These are phyloP conservation scores for Fusarium agapanthi DNA, from an alignment of 2,329 filamentous ascomycete genomes.

Conservation along the genomic window DNA sequence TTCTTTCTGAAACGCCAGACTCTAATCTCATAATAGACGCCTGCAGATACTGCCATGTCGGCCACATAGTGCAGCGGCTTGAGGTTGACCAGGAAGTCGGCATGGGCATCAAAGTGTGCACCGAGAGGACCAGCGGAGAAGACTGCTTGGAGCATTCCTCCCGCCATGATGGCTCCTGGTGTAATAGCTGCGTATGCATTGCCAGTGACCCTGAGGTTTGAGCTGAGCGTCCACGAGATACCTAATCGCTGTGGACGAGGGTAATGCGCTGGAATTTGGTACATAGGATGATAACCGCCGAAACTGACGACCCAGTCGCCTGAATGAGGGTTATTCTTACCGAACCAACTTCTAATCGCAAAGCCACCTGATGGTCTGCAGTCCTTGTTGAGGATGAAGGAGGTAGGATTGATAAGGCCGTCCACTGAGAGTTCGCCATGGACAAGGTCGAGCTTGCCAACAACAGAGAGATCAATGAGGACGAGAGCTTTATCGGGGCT, in stretches of 20 bases:
- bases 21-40: background rate
- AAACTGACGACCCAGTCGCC: background rate
- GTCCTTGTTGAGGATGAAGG: background rate
- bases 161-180: background rate
- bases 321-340: background rate
- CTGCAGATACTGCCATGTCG: background rate
- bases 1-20: background rate
- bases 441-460: background rate
- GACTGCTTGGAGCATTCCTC: background rate
- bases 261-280: background rate
- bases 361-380: rapidly evolving
- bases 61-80: rapidly evolving
- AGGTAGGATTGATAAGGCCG: background rate
- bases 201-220: background rate
- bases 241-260: background rate
- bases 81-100: background rate
- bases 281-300: background rate
- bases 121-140: background rate
- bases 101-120: background rate
- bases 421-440: background rate
- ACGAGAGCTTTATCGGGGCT: background rate
- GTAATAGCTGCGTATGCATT: background rate
- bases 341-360: background rate
- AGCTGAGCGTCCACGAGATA: background rate
- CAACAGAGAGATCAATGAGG: background rate